A percentile compares a stretch with the other conserved stretches of the same genome.
Evolutionary conservation across 495 filamentous ascomycete genomes (phyloP).

Genomic region (Penicillium chermesinum): DNA sequence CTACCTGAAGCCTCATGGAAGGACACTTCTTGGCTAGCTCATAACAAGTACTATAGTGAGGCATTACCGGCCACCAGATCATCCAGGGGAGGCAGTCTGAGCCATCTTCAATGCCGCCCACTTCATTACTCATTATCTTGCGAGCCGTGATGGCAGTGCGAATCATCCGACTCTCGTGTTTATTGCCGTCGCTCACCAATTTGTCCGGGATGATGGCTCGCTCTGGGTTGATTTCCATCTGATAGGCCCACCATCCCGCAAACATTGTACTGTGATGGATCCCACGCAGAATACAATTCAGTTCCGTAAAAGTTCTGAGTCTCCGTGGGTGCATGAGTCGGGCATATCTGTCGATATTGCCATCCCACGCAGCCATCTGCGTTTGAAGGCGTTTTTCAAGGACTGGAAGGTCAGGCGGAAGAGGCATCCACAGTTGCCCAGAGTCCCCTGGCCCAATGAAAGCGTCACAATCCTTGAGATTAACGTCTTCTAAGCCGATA

Average conservation of each 20-base stretch:
- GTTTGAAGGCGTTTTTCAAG: conserved; percentile 22
- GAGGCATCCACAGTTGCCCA: conserved; percentile 7
- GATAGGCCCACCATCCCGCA: neutral
- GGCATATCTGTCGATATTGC: conserved; percentile 20
- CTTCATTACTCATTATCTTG: neutral
- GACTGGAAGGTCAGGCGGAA: conserved; percentile 18
- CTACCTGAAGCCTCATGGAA: neutral
- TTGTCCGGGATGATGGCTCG: neutral
- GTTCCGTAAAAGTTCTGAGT: neutral
- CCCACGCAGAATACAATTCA: neutral
- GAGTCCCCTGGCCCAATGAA: neutral
- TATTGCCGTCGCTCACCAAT: neutral
- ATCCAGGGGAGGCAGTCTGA: neutral
- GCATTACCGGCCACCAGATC: neutral
- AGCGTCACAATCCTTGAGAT: neutral
- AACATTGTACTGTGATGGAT: neutral
- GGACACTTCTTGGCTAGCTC: neutral
- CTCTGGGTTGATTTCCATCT: neutral
- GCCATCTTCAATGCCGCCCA: neutral
- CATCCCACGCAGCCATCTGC: conserved; percentile 22
- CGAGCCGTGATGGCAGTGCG: neutral
- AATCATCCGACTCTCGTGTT: neutral
- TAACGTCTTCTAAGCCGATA: neutral
- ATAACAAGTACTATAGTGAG: neutral
- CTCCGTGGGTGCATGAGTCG: conserved; percentile 11